Evolutionary conservation across 108 stramenopile genomes (phyloP).

Genomic region (Aurantiochytrium sp.): DNA sequence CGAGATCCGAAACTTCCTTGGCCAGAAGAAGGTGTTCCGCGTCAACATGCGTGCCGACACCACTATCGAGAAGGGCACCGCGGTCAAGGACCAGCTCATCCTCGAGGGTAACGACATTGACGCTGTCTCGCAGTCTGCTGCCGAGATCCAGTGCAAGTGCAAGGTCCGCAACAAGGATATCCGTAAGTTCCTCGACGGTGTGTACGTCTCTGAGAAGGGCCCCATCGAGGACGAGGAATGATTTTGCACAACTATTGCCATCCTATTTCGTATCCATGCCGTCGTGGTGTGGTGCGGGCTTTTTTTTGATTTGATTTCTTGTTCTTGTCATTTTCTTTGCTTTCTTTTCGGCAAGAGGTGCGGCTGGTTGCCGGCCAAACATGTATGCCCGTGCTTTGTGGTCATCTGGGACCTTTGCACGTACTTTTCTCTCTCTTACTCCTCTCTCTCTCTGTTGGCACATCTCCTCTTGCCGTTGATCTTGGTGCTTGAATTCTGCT

Average conservation of each 20-base stretch:
- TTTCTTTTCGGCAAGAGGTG: background rate
- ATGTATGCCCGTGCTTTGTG: no score
- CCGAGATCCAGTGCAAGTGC: conserved; percentile 88
- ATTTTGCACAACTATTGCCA: background rate
- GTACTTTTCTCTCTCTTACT: no score
- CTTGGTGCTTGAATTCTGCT: no score
- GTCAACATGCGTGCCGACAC: conserved; percentile 82
- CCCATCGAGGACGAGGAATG: conserved; percentile 46
- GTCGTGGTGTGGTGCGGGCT: no score
- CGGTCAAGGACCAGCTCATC: conserved; percentile 98
- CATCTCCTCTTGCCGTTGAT: no score
- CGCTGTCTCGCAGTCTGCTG: conserved; percentile 83
- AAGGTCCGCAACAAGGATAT: conserved; percentile 97
- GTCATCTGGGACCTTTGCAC: no score
- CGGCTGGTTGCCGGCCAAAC: background rate
- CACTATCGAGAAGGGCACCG: conserved; percentile 73
- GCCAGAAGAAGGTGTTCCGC: conserved; percentile 91
- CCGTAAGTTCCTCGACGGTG: conserved; percentile 99
- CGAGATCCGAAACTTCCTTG: conserved; percentile 98
- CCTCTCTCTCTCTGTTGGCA: no score
- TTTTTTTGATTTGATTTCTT: background rate
- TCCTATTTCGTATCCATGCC: background rate
- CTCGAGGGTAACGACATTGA: conserved; percentile 92
- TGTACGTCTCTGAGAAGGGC: conserved; percentile 96
- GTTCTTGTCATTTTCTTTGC: background rate